Conservation (phyloP, 495 filamentous ascomycete species). For the Podospora pseudoanserina region DNA sequence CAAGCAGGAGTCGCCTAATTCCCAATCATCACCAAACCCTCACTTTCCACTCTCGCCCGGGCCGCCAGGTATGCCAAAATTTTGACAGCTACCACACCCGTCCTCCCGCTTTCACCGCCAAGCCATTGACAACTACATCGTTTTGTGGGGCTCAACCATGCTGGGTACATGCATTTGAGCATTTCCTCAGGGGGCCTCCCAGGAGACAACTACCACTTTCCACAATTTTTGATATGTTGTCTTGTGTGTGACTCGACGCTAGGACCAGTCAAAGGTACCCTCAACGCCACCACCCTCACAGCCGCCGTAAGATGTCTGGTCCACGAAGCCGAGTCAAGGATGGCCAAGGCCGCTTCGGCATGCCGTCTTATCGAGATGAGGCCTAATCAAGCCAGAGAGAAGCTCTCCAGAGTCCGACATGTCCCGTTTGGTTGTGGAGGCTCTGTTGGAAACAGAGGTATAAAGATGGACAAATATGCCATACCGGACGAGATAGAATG, state of each 20-base stretch:
- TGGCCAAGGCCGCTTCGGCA: background rate
- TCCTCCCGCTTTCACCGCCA: background rate
- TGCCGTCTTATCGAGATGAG: background rate
- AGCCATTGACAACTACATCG: background rate
- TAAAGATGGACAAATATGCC: background rate
- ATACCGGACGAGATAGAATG: too few species aligned
- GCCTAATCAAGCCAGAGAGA: background rate
- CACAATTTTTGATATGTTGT: background rate
- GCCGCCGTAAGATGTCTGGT: background rate
- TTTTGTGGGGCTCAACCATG: background rate
- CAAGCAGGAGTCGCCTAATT: background rate
- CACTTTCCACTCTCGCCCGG: background rate
- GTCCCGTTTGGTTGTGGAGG: background rate
- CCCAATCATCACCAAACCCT: background rate
- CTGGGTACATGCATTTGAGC: background rate
- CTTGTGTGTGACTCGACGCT: background rate
- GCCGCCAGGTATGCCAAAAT: background rate
- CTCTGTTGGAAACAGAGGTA: background rate
- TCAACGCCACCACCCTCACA: background rate
- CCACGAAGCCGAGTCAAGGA: background rate
- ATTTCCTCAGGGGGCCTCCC: background rate
- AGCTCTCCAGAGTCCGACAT: background rate
- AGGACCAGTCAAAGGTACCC: background rate
- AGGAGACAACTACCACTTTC: background rate
- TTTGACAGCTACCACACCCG: background rate